Evolutionary conservation across 352 stramenopile genomes (phyloP), one percentile per base, ranked within the genome.

Genomic region (Elongisporangium senticosum): DNA sequence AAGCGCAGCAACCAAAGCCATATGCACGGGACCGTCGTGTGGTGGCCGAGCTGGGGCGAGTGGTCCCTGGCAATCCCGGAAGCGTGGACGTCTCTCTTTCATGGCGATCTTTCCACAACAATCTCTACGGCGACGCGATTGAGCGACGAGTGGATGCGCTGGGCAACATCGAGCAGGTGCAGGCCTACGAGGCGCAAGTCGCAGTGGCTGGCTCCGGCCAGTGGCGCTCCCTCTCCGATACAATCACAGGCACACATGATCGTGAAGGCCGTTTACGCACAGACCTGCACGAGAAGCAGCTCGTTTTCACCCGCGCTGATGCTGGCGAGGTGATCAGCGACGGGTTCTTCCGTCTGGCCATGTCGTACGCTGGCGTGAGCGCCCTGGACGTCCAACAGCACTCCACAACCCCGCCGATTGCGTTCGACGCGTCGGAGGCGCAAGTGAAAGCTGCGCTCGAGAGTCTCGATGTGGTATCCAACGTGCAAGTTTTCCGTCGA

Each of bases 391-490:
- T 72, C 24, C 70, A 75, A n/a, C 68, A 79, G 50, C 68, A 53
- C 50, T 67, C 62, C 0, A 56, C 87, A 28, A 89, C 83, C 23
- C 67, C 72, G 14, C 65, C 61, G 17, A 94, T 97, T 54, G 53
- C 79, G 47, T 91, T 92, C 58, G 83, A 90, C 63, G 86, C 87
- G 28, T 86, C 67, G 28, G 80, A 71, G 33, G 56, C 57, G 19
- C 58, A 78, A 14, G 64, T 96, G 56, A 88, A 93, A 60, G 47
- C 63, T 5, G 83, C 80, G 23, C 68, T 97, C 33, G 73, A 93
- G 58, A 79, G 65, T 15, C 72, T 97, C n/a, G 80, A 87, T 7
- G 69, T 80, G 19, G 70, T 95, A 37, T 64, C 67, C 17, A 65
- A 61, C 60, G 84, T 88, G 0, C 77, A 88, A 22, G 75, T 92